Evolutionary conservation across 2,329 filamentous ascomycete genomes (phyloP), one percentile per base, ranked within the genome.

Genomic region (Beauveria scarabaeidicola): DNA sequence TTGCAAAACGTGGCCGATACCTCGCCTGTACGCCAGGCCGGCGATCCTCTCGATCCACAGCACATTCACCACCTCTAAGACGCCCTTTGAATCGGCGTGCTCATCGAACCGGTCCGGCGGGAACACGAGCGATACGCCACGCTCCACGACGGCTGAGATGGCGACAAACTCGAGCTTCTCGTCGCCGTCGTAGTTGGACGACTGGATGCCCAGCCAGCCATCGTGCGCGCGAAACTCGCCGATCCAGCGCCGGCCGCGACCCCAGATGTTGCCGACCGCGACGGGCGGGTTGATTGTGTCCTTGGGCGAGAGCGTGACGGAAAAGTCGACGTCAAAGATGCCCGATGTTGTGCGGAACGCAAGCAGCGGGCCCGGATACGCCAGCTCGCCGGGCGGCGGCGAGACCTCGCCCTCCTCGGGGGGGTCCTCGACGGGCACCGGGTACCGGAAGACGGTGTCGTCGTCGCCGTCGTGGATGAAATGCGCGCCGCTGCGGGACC

Each of bases 21-120:
- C 76, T 29, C 75, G 65, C 19, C 76, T 66, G 60, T 74, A 77
- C 7, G 71, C 71, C 58, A 78, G 68, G 17, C 70, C 75, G 10
- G 74, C 74, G 21, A 78, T 76, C 25, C 75, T 67, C 68, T 78
- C 76, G 19, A 78, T 71, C 76, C 76, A 78, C 36, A 78, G 63
- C 43, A 78, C 76, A 29, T 78, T 78, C 19, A 78, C 73, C 65
- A 78, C 74, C 60, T 79, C 75, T 29, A 80, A 67, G 36, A 71
- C 68, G 36, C 75, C 74, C 57, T 78, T 74, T 1, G 67, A 66
- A 60, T 76, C 74, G 67, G 72, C 73, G 53, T 74, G 69, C 61
- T 76, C 75, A 44, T 72, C 69, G 58, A 76, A 77, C 19, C 68
- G 68, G 15, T 75, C 75, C 21, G 68, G 62, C 15, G 72, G 71